These are phyloP conservation scores for Skeletonema tropicum DNA, from an alignment of 108 stramenopile species.

Conservation along the genomic window DNA sequence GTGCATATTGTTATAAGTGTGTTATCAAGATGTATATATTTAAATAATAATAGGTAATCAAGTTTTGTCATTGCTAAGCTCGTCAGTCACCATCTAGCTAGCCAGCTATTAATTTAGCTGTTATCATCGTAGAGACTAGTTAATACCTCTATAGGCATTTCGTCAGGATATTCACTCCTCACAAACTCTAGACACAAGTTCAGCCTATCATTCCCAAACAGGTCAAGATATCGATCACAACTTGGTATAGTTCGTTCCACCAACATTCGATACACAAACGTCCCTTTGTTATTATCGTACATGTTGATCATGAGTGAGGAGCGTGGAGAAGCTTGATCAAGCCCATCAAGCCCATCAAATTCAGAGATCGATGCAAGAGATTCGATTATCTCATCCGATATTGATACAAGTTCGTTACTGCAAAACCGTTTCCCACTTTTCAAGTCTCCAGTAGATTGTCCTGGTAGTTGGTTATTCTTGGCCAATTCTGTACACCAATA, in stretches of 20 bases:
- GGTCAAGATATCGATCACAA: constrained; percentile 35
- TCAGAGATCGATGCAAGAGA: constrained; percentile 73
- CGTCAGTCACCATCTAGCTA: no score
- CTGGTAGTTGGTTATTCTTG: constrained; percentile 8
- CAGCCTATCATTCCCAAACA: constrained; percentile 38
- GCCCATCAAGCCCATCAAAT: constrained; percentile 83
- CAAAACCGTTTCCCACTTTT: constrained; percentile 12
- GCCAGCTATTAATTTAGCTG: no score
- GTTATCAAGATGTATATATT: not conserved
- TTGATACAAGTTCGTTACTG: constrained; percentile 6
- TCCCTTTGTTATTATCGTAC: constrained; percentile 62
- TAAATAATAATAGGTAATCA: not conserved
- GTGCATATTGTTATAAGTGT: no score
- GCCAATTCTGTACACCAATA: constrained; percentile 49
- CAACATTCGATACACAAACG: constrained; percentile 71
- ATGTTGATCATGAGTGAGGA: constrained; percentile 68
- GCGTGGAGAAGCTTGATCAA: constrained; percentile 60
- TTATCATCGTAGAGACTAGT: constrained; percentile 14
- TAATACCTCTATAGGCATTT: constrained; percentile 38
- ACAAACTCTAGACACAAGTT: constrained; percentile 28
- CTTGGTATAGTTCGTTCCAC: constrained; percentile 64
- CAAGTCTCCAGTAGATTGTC: not conserved
- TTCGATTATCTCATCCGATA: constrained; percentile 56
- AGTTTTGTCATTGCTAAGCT: no score
- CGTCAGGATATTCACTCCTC: constrained; percentile 44